These are phyloP conservation scores for Erythrophleum ivorense DNA, from an alignment of 331 rosid genomes.

Conservation along the genomic window DNA sequence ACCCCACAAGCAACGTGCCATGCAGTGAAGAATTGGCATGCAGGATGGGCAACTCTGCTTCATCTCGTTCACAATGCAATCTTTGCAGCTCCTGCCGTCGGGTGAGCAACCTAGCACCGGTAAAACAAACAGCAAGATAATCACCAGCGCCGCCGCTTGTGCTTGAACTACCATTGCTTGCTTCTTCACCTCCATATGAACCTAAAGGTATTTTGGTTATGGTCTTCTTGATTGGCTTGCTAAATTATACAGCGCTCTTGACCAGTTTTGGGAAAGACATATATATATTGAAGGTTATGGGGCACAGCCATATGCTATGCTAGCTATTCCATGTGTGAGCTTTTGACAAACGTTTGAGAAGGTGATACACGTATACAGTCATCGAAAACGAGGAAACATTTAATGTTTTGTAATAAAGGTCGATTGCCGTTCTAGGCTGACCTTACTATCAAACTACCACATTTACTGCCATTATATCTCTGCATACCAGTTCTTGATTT, in stretches of 20 bases:
- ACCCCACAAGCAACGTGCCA: slow-evolving; percentile 84
- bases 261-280: neutral
- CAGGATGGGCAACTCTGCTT: slow-evolving; percentile 64
- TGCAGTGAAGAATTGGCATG: slow-evolving; percentile 66
- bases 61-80: slow-evolving; percentile 66
- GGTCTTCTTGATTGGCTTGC: slow-evolving; percentile 1
- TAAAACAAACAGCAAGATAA: slow-evolving; percentile 40
- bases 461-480: slow-evolving; percentile 45
- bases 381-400: slow-evolving; percentile 41
- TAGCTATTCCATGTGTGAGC: neutral
- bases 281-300: neutral
- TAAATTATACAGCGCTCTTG: neutral
- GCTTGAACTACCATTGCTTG: slow-evolving; percentile 11
- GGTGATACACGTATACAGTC: neutral
- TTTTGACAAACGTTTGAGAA: neutral
- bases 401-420: slow-evolving; percentile 7
- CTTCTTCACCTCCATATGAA: slow-evolving; percentile 39
- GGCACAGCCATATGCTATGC: neutral
- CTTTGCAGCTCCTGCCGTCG: slow-evolving; percentile 53
- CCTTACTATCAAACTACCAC: slow-evolving; percentile 28
- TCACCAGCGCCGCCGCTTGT: slow-evolving; percentile 37
- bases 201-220: neutral
- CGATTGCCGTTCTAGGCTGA: neutral
- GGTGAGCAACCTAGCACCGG: slow-evolving; percentile 53
- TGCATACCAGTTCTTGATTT: slow-evolving; percentile 50